phyloP scores from a whole-genome alignment of 371 early-diverging fungal species.

The Massospora cicadina region DNA sequence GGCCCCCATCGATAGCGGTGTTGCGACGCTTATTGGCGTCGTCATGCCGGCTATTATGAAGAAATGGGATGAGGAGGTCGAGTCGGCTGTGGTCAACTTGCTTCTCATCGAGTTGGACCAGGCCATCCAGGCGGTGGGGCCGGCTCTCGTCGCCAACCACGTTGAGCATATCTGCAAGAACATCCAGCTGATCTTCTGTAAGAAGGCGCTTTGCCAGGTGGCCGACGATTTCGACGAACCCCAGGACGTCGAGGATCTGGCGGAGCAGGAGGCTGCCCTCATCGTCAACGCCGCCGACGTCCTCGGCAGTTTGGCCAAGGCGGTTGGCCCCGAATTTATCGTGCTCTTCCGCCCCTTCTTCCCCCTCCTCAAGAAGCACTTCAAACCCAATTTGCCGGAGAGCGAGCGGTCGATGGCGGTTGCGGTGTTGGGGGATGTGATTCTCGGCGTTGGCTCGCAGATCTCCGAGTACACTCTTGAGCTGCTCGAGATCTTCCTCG shows the following conservation, averaged over 20 bases:
- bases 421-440: constrained; percentile 70
- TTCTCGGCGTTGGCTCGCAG: constrained; percentile 46
- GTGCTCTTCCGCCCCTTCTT: constrained; percentile 53
- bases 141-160: constrained; percentile 44
- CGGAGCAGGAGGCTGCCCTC: constrained; percentile 65
- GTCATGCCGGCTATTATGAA: constrained; percentile 47
- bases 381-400: constrained; percentile 31
- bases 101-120: constrained; percentile 50
- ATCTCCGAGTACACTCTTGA: constrained; percentile 62
- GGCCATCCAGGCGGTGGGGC: constrained; percentile 54
- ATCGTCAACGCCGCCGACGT: constrained; percentile 68
- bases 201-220: constrained; percentile 59
- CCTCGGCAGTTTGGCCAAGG: constrained; percentile 53
- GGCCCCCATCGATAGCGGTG: constrained; percentile 53
- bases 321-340: constrained; percentile 51
- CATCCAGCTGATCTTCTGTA: constrained; percentile 49
- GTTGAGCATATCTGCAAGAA: constrained; percentile 35
- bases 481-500: constrained; percentile 36
- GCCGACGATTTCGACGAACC: constrained; percentile 44
- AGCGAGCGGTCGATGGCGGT: constrained; percentile 79
- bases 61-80: constrained; percentile 67
- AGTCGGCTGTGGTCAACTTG: constrained; percentile 60
- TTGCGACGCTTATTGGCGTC: constrained; percentile 39
- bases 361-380: constrained; percentile 65
- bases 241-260: constrained; percentile 61